A percentile compares a stretch with the other conserved stretches of the same genome.
Conservation (phyloP, 306 rosid genomes). For the Corylus heterophylla region DNA sequence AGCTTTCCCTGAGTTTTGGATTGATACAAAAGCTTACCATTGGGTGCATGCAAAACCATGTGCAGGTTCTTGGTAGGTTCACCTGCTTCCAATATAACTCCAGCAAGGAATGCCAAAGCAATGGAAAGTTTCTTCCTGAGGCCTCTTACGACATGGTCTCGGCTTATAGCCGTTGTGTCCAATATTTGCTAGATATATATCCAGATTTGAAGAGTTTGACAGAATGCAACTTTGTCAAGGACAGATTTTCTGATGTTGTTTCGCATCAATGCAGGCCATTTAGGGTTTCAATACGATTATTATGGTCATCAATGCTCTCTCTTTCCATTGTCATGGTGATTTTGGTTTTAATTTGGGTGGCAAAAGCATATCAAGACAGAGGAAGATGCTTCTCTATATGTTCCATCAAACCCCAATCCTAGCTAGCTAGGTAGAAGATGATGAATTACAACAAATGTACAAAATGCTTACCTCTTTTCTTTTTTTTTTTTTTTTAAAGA, state of each 20-base stretch:
- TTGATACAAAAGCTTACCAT: neutral
- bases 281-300: slow-evolving; percentile 30
- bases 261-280: slow-evolving; percentile 63
- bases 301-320: slow-evolving; percentile 55
- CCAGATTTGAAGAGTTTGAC: slow-evolving; percentile 60
- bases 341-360: slow-evolving; percentile 46
- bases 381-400: slow-evolving; percentile 30
- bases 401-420: slow-evolving; percentile 19
- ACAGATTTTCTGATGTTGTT: slow-evolving; percentile 48
- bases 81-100: slow-evolving; percentile 35
- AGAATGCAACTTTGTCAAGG: slow-evolving; percentile 51
- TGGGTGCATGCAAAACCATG: slow-evolving; percentile 9
- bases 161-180: slow-evolving; percentile 59
- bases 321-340: slow-evolving; percentile 61
- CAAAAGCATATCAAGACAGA: slow-evolving; percentile 42
- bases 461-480: neutral
- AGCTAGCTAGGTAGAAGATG: slow-evolving; percentile 12
- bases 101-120: slow-evolving; percentile 37
- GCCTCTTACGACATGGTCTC: slow-evolving; percentile 51
- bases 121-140: slow-evolving; percentile 47
- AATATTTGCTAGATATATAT: slow-evolving; percentile 56
- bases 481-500: neutral
- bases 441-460: neutral
- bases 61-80: slow-evolving; percentile 47
- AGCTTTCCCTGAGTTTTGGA: neutral